Conservation (phyloP, 2,329 filamentous ascomycete genomes). For the Ophiostoma fasciatum region DNA sequence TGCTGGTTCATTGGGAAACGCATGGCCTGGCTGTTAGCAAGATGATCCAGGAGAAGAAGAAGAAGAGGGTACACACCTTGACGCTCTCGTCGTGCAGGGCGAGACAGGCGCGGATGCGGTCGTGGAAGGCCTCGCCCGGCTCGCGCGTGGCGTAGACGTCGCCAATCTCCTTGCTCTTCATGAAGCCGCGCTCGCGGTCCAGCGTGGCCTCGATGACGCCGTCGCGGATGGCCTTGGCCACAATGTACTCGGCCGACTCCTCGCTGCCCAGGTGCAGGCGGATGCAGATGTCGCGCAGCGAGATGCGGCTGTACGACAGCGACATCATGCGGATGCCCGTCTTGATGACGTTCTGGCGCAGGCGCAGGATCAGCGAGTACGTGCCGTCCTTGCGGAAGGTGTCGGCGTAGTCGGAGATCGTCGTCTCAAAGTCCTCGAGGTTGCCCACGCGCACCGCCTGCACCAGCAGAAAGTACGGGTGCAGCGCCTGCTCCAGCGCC, state of each 20-base stretch:
- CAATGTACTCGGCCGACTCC: constrained; percentile 97
- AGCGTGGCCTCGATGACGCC: constrained; percentile 92
- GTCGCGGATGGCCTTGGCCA: constrained; percentile 94
- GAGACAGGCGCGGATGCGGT: constrained; percentile 84
- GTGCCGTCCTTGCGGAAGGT: constrained; percentile 88
- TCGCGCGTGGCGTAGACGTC: constrained; percentile 94
- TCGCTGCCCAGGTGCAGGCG: constrained; percentile 86
- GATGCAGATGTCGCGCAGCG: constrained; percentile 91
- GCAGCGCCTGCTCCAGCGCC: constrained; percentile 70
- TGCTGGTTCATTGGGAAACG: constrained; percentile 99
- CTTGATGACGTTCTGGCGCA: constrained; percentile 98
- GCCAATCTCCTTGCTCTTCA: constrained; percentile 95
- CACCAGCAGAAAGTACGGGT: constrained; percentile 87
- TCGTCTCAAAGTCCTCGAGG: constrained; percentile 79
- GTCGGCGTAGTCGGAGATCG: constrained; percentile 65
- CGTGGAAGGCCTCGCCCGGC: constrained; percentile 93
- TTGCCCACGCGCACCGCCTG: constrained; percentile 95
- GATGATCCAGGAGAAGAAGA: neutral
- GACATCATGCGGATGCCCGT: constrained; percentile 99
- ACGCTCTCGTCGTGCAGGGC: constrained; percentile 93
- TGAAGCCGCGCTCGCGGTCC: constrained; percentile 88
- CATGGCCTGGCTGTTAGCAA: constrained; percentile 55
- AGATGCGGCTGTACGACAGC: constrained; percentile 92
- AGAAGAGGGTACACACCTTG: constrained; percentile 58
- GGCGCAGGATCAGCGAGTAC: constrained; percentile 84